Percentiles rank a stretch among this genome's conserved stretches.
Evolutionary conservation across 164 flowering plant genomes (phyloP).

Genomic region (Dillenia suffruticosa): DNA sequence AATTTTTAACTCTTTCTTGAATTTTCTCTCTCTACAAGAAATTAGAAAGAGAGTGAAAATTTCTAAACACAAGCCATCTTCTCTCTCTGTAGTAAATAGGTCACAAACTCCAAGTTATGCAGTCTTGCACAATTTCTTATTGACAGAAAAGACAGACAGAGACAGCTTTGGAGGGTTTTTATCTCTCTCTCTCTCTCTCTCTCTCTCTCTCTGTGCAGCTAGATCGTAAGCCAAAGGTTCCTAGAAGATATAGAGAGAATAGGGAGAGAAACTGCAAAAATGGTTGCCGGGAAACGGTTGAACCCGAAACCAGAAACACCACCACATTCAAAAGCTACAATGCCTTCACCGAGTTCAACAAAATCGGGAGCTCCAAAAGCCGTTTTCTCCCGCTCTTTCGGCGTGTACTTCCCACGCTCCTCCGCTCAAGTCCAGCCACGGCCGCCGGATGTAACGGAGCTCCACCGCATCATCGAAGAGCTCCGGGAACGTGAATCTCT

Average conservation of each 20-base stretch:
- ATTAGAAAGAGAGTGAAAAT: too few relatives aligned
- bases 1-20: too few relatives aligned
- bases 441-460: conserved; percentile 75
- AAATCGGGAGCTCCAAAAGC: conserved; percentile 23
- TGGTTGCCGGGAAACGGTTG: conserved; percentile 82
- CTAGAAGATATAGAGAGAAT: neutral
- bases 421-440: conserved; percentile 89
- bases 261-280: conserved; percentile 12
- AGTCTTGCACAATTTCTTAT: neutral
- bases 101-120: neutral
- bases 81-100: conserved; percentile 5
- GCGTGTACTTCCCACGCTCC: conserved; percentile 91
- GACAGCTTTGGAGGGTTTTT: conserved; percentile 13
- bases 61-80: neutral
- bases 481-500: conserved; percentile 62
- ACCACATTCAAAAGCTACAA: conserved; percentile 15
- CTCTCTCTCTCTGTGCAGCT: neutral
- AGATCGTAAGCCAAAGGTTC: conserved; percentile 1
- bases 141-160: conserved; percentile 7
- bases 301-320: conserved; percentile 29
- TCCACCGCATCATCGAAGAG: conserved; percentile 70
- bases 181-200: neutral
- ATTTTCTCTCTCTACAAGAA: too few relatives aligned
- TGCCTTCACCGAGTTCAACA: conserved; percentile 11
- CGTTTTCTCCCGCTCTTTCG: conserved; percentile 65